Evolutionary conservation across 208 protist species (phyloP).

Genomic region (Leishmania arabica): DNA sequence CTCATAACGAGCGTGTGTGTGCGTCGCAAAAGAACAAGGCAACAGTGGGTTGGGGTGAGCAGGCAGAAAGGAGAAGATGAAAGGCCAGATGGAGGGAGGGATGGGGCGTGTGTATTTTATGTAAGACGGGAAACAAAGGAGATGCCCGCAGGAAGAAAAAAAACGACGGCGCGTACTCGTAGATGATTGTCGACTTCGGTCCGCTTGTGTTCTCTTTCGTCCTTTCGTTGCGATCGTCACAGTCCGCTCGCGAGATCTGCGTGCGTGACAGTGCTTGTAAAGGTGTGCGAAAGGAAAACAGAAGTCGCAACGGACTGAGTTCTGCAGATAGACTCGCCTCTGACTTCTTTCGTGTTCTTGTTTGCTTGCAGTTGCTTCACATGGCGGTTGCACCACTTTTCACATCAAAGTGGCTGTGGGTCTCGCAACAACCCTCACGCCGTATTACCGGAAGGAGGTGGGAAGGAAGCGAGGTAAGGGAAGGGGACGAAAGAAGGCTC

Average conservation of each 20-base stretch:
- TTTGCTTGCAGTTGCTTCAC: background rate
- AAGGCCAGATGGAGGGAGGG: background rate
- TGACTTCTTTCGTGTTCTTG: background rate
- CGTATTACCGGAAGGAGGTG: background rate
- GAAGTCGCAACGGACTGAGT: background rate
- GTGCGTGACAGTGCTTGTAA: background rate
- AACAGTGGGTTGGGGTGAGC: background rate
- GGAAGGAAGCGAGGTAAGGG: background rate
- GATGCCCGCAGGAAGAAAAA: constrained; percentile 68
- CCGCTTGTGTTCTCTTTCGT: background rate
- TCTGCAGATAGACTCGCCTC: background rate
- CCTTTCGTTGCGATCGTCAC: background rate
- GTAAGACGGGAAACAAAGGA: background rate
- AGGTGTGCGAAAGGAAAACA: background rate
- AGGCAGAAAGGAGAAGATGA: background rate
- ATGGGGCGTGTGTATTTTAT: background rate
- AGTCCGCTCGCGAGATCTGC: background rate
- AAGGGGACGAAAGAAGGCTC: background rate
- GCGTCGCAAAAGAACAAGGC: background rate
- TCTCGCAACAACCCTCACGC: background rate
- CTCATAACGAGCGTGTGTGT: background rate
- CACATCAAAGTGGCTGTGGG: background rate
- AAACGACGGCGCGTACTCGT: background rate
- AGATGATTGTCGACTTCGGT: background rate
- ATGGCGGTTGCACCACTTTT: background rate